Conservation (phyloP, 495 filamentous ascomycete genomes). For the Penicillium silybi region DNA sequence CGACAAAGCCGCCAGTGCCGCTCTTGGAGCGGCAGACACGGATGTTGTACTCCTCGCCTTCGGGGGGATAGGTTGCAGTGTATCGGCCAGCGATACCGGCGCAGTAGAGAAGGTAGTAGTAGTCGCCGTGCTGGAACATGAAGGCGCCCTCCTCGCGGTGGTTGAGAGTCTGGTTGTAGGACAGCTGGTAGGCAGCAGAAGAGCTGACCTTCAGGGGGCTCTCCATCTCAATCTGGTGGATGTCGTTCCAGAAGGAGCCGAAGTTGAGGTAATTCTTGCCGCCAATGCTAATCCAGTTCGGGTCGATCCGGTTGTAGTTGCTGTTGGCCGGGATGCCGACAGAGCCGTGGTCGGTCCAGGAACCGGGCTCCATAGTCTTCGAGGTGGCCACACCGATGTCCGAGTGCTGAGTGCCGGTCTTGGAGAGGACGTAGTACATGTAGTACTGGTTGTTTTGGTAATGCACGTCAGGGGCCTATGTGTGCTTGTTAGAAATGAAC, state of each 20-base stretch:
- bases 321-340: constrained; percentile 49
- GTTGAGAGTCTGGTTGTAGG: constrained; percentile 49
- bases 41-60: constrained; percentile 64
- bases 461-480: constrained; percentile 63
- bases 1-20: constrained; percentile 56
- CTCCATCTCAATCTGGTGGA: constrained; percentile 58
- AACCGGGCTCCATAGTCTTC: constrained; percentile 52
- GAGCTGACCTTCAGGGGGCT: constrained; percentile 36
- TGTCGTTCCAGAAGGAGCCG: constrained; percentile 66
- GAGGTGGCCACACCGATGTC: constrained; percentile 69
- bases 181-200: constrained; percentile 44
- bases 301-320: constrained; percentile 68
- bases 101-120: constrained; percentile 67
- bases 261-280: constrained; percentile 56
- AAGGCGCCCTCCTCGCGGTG: constrained; percentile 57
- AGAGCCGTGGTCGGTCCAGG: constrained; percentile 52
- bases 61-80: constrained; percentile 41
- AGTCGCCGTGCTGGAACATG: constrained; percentile 51
- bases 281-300: constrained; percentile 51
- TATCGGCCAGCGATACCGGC: constrained; percentile 60
- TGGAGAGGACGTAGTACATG: constrained; percentile 67
- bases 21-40: constrained; percentile 55
- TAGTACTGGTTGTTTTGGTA: constrained; percentile 56
- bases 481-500: neutral
- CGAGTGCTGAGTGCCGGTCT: constrained; percentile 59